Conservation (phyloP, 2,329 filamentous ascomycete species). For the Paecilomyces fulvus region DNA sequence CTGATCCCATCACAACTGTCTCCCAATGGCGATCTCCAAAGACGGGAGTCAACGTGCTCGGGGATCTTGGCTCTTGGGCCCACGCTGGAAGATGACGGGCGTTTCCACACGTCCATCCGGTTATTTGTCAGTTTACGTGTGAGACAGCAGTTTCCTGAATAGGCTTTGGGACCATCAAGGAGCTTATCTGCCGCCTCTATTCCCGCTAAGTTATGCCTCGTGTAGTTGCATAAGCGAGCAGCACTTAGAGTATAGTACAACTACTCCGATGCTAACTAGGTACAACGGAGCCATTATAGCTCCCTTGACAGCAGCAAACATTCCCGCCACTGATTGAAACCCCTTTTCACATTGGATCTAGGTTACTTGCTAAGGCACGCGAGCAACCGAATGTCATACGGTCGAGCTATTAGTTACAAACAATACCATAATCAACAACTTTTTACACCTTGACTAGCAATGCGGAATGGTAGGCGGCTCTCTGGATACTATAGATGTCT, state of each 20-base stretch:
- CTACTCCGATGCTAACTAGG: not conserved
- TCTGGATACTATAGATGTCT: not conserved
- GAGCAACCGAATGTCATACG: not conserved
- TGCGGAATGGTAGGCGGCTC: not conserved
- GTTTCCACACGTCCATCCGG: not conserved
- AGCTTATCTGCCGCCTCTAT: not conserved
- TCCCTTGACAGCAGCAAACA: conserved; percentile 1
- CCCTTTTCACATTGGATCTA: not conserved
- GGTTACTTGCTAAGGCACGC: not conserved
- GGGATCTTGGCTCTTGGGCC: not conserved
- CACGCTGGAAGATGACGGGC: not conserved
- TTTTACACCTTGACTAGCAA: too few species aligned
- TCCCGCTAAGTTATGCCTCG: not conserved
- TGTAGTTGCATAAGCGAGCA: not conserved
- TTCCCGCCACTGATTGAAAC: not conserved
- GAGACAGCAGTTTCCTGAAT: not conserved
- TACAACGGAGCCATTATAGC: not conserved
- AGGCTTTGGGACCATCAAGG: not conserved
- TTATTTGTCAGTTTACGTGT: not conserved
- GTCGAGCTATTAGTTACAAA: not conserved
- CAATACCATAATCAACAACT: not conserved
- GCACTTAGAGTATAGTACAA: not conserved
- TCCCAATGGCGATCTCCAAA: not conserved
- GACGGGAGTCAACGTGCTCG: not conserved
- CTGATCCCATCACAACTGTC: not conserved